These are phyloP conservation scores for Lachnellula subtilissima DNA, from an alignment of 2,329 filamentous ascomycete species.

Conservation along the genomic window DNA sequence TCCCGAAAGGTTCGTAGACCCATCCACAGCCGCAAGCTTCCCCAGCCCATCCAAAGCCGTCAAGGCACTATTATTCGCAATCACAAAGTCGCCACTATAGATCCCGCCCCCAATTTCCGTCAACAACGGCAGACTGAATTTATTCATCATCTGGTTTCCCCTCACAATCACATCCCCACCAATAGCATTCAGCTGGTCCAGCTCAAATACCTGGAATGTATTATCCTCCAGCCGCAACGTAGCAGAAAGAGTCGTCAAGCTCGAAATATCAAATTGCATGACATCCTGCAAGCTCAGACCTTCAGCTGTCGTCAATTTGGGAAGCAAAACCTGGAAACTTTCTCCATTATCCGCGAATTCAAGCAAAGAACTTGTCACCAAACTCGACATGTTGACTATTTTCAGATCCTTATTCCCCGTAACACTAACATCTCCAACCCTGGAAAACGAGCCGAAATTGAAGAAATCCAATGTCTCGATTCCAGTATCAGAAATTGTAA, in stretches of 20 bases:
- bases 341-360: slow-evolving; percentile 3
- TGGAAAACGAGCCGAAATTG: slow-evolving; percentile 4
- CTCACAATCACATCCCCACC: slow-evolving; percentile 3
- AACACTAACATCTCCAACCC: slow-evolving; percentile 1
- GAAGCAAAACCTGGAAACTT: neutral
- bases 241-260: neutral
- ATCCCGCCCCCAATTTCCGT: neutral
- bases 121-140: neutral
- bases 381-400: slow-evolving; percentile 4
- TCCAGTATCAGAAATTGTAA: slow-evolving; percentile 4
- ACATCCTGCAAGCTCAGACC: neutral
- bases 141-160: slow-evolving; percentile 1
- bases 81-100: neutral
- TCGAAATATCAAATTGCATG: neutral
- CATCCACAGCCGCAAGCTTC: neutral
- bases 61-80: slow-evolving; percentile 5
- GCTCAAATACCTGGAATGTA: slow-evolving; percentile 1
- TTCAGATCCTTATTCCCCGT: slow-evolving; percentile 2
- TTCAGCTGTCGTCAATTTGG: neutral
- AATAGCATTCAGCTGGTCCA: slow-evolving; percentile 2
- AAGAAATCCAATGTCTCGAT: slow-evolving; percentile 6
- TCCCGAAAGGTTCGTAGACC: slow-evolving; percentile 4
- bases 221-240: slow-evolving; percentile 1
- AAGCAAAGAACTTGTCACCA: slow-evolving; percentile 1
- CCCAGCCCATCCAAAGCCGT: neutral